phyloP scores from a whole-genome alignment of 441 rosid species.

The Theobroma grandiflorum region DNA sequence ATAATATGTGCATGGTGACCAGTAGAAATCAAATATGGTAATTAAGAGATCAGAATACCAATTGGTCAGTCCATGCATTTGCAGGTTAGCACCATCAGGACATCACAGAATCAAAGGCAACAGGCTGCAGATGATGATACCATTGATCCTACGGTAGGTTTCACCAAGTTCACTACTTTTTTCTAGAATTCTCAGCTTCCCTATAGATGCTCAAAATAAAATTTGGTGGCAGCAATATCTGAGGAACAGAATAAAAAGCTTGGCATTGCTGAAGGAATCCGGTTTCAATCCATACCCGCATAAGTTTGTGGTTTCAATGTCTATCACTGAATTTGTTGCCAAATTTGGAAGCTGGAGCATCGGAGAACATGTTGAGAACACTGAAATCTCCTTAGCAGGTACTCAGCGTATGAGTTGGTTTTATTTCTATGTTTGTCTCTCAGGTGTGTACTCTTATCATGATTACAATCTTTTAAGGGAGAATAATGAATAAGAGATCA shows the following conservation, averaged over 20 bases:
- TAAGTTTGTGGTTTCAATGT: constrained; percentile 56
- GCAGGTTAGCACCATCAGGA: constrained; percentile 48
- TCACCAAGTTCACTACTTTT: not conserved
- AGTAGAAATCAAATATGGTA: too few species aligned
- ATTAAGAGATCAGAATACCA: not conserved
- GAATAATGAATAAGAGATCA: constrained; percentile 79
- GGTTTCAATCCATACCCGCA: constrained; percentile 81
- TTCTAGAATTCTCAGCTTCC: not conserved
- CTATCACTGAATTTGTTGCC: constrained; percentile 54
- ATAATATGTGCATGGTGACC: too few species aligned
- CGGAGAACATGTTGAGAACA: constrained; percentile 70
- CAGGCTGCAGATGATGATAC: constrained; percentile 65
- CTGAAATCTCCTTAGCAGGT: constrained; percentile 67
- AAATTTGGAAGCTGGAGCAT: constrained; percentile 55
- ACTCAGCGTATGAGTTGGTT: constrained; percentile 7
- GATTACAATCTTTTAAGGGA: constrained; percentile 44
- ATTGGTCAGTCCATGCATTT: constrained; percentile 5
- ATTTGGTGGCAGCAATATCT: constrained; percentile 64
- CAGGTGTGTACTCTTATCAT: constrained; percentile 8
- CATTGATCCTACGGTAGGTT: constrained; percentile 78
- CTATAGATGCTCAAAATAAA: not conserved
- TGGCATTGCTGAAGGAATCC: constrained; percentile 61
- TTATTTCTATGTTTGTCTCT: not conserved
- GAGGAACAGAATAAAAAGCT: constrained; percentile 65
- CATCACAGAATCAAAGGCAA: constrained; percentile 45